Evolutionary conservation across 2,329 filamentous ascomycete genomes (phyloP), one percentile per base, ranked within the genome.

Genomic region (Ilyonectria mors-panacis): DNA sequence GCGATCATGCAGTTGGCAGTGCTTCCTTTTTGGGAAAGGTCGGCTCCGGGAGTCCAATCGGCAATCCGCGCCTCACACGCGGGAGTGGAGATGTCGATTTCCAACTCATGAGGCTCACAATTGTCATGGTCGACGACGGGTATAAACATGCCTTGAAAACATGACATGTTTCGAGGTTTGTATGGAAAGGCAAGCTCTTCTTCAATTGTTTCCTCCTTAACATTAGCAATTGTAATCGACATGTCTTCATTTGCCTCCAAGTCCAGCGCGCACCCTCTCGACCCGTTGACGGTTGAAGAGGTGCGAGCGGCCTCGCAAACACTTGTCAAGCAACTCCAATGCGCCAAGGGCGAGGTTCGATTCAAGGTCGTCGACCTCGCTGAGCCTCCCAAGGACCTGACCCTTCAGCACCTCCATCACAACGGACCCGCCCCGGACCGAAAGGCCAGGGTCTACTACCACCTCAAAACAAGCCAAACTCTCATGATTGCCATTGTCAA

Each of bases 331-430:
- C 51, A 65, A 2, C 17, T 65, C 13, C 35, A 50, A 39, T 54
- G 44, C 45, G 45, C 19, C 2, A 21, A n/a, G 8, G 62, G 44
- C 7, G 47, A 65, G n/a, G 58, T 62, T 21, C 39, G 62, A 12
- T 68, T 68, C 65, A 68, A 68, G 39, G 35, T 68, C 1, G 19
- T 68, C 44, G 65, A 68, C 17, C 53, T 68, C 13, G 44, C 62
- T 17, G 65, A 68, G 19, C 65, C 65, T 53, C 50, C 57, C 4
- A 68, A 68, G 21, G 53, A 51, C 17, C 6, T 21, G 4, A 58
- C 65, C 1, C 44, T 68, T 47, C 35, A 6, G 1, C 54, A 68
- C 17, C 56, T 68, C 33, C 62, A 65, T 33, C 62, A 61, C 9
- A n/a, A 50, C 23, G 65, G 53, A 4, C 57, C 61, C 3, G 57